Percentiles rank a stretch among this genome's conserved stretches.
Evolutionary conservation across 129 eudicot species (phyloP).

Genomic region (Pittosporum tobira): DNA sequence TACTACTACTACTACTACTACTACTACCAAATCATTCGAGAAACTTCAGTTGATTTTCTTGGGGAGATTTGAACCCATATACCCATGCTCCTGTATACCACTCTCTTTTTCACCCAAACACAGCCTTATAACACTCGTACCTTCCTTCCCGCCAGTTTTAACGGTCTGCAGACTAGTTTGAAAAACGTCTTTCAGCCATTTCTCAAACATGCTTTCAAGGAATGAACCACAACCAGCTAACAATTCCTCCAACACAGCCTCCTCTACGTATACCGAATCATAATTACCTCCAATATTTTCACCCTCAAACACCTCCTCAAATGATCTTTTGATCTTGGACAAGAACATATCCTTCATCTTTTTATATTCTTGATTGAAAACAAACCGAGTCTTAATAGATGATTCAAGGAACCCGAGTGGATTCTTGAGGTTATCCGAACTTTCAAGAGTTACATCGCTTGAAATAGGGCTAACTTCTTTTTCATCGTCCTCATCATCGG

Average conservation of each 20-base stretch:
- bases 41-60: no score
- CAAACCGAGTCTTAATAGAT: constrained; percentile 29
- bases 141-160: constrained; percentile 36
- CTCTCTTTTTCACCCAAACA: constrained; percentile 45
- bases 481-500: constrained; percentile 33
- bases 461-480: constrained; percentile 38
- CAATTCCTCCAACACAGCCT: constrained; percentile 47
- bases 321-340: constrained; percentile 43
- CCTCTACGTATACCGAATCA: constrained; percentile 34
- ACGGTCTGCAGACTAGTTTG: constrained; percentile 47
- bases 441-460: constrained; percentile 44
- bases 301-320: constrained; percentile 36
- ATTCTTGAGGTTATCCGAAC: constrained; percentile 23
- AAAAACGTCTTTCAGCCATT: constrained; percentile 80
- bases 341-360: constrained; percentile 40
- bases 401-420: constrained; percentile 36
- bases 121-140: constrained; percentile 32
- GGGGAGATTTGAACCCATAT: constrained; percentile 78
- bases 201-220: constrained; percentile 55
- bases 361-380: constrained; percentile 35
- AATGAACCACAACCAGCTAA: constrained; percentile 44
- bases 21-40: no score
- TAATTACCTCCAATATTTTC: constrained; percentile 9
- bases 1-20: no score
- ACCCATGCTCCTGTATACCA: constrained; percentile 48